Evolutionary conservation across 208 protist genomes (phyloP).

Genomic region (Acanthamoeba divionensis): DNA sequence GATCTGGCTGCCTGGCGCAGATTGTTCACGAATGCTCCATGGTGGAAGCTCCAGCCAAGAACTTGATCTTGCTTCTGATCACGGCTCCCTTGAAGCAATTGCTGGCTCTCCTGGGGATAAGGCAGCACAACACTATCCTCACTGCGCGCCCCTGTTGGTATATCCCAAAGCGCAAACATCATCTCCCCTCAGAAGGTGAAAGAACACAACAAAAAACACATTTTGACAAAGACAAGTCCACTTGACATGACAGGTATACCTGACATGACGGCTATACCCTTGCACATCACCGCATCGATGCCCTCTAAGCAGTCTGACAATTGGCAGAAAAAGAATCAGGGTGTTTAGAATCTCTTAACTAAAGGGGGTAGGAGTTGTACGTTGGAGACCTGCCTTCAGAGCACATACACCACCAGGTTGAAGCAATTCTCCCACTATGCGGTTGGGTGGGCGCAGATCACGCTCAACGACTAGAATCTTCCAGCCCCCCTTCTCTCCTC

Average conservation of each 20-base stretch:
- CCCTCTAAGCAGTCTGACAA: slow-evolving; percentile 79
- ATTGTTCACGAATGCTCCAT: slow-evolving; percentile 90
- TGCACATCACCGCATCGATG: slow-evolving; percentile 84
- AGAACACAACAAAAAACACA: no score
- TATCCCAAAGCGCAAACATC: no score
- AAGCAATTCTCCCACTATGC: slow-evolving; percentile 93
- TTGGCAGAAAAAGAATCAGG: background rate
- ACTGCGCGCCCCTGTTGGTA: no score
- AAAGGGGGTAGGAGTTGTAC: background rate
- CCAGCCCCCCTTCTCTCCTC: slow-evolving; percentile 84
- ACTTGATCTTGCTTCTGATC: no score
- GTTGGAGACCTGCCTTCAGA: slow-evolving; percentile 72
- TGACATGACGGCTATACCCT: slow-evolving; percentile 84
- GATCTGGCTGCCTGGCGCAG: slow-evolving; percentile 75
- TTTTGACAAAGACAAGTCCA: no score
- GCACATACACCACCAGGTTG: slow-evolving; percentile 90
- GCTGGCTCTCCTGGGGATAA: no score
- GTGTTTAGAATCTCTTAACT: background rate
- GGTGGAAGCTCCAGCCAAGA: no score
- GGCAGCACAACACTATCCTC: background rate
- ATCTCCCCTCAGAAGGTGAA: no score
- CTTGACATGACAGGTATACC: no score
- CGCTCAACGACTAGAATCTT: slow-evolving; percentile 88
- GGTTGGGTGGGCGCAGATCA: slow-evolving; percentile 85
- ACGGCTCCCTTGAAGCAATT: no score